These are phyloP conservation scores for Alternaria alternata DNA, from an alignment of 2,329 filamentous ascomycete genomes.

Conservation along the genomic window DNA sequence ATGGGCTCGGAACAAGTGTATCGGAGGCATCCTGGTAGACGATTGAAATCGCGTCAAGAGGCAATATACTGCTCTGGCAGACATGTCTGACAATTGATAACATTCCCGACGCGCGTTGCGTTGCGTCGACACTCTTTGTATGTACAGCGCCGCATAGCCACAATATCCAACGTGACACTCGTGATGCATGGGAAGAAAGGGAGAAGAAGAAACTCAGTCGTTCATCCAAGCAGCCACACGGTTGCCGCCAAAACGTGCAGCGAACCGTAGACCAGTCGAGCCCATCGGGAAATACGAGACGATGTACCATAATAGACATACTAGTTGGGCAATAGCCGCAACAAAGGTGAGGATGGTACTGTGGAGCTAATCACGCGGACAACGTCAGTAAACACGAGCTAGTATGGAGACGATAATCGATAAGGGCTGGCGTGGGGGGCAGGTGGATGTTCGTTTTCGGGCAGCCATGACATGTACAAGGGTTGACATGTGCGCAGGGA, in stretches of 20 bases:
- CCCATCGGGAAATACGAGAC: slow-evolving; percentile 99
- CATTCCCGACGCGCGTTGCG: slow-evolving; percentile 41
- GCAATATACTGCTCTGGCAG: slow-evolving; percentile 6
- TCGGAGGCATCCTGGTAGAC: slow-evolving; percentile 20
- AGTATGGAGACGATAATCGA: slow-evolving; percentile 37
- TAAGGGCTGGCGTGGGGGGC: slow-evolving; percentile 38
- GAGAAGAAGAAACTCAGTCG: slow-evolving; percentile 58
- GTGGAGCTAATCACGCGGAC: slow-evolving; percentile 64
- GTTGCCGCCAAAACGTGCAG: slow-evolving; percentile 83
- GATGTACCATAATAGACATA: slow-evolving; percentile 87
- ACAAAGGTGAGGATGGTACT: slow-evolving; percentile 86
- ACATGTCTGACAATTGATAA: slow-evolving; percentile 2
- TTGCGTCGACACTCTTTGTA: slow-evolving; percentile 21
- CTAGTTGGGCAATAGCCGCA: slow-evolving; percentile 82
- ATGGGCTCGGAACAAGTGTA: slow-evolving; percentile 20
- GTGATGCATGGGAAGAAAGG: slow-evolving; percentile 9
- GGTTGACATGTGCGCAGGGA: slow-evolving; percentile 27
- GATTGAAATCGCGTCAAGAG: slow-evolving; percentile 1
- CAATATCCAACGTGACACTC: slow-evolving; percentile 19
- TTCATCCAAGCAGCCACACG: slow-evolving; percentile 89
- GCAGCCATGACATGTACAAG: slow-evolving; percentile 38
- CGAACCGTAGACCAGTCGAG: slow-evolving; percentile 83
- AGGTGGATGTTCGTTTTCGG: slow-evolving; percentile 30
- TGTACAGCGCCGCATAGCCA: slow-evolving; percentile 23
- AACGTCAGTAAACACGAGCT: slow-evolving; percentile 44